phyloP scores from a whole-genome alignment of 2,329 filamentous ascomycete species.

The Fusarium verticillioides region DNA sequence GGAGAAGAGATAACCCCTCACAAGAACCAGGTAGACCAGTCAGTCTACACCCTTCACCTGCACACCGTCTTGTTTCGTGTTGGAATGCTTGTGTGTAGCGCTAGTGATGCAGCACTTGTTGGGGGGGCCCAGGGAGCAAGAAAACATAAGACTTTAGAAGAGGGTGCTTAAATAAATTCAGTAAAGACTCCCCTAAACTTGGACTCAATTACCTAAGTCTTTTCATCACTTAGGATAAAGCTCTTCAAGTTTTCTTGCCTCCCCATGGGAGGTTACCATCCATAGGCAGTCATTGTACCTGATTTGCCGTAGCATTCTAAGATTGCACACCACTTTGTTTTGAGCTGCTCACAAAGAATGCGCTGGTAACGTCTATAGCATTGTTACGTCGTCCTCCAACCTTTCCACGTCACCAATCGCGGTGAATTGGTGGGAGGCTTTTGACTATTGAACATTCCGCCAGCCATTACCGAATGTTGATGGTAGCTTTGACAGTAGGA shows the following conservation, averaged over 20 bases:
- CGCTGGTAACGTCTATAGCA: background rate
- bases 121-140: background rate
- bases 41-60: conserved; percentile 14
- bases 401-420: background rate
- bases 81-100: conserved; percentile 23
- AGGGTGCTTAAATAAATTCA: no score
- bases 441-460: background rate
- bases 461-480: background rate
- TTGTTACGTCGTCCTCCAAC: background rate
- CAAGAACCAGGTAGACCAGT: conserved; percentile 1
- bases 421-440: background rate
- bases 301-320: background rate
- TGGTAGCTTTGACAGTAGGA: background rate
- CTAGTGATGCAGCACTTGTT: conserved; percentile 25
- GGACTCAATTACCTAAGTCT: no score
- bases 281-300: background rate
- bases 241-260: no score
- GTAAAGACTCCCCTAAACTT: no score
- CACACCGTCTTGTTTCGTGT: conserved; percentile 3
- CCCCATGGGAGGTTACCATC: conserved; percentile 1
- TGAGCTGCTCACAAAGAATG: background rate
- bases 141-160: no score
- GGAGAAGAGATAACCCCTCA: conserved; percentile 23
- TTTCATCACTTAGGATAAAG: no score
- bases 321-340: conserved; percentile 2